These are phyloP conservation scores for Yamadazyma ubonensis DNA, from an alignment of 805 yeast genomes.

Conservation along the genomic window DNA sequence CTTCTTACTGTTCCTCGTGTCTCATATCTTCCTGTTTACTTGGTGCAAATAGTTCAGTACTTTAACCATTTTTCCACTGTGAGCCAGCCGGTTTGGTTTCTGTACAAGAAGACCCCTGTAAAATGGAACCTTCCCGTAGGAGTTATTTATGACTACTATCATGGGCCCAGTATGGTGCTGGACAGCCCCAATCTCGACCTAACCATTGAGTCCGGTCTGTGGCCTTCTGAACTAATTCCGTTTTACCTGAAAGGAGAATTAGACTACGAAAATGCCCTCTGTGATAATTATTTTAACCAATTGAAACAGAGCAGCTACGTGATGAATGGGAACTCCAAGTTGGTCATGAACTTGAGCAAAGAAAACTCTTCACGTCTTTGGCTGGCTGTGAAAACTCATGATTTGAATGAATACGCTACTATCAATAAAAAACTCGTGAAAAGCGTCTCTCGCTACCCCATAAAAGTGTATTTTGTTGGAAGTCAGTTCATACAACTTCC, in stretches of 20 bases:
- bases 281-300: conserved; percentile 67
- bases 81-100: conserved; percentile 56
- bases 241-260: conserved; percentile 8
- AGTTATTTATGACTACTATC: conserved; percentile 52
- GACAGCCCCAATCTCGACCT: conserved; percentile 1
- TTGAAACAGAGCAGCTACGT: conserved; percentile 81
- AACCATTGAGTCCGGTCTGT: conserved; percentile 36
- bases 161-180: conserved; percentile 2
- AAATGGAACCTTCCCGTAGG: conserved; percentile 82
- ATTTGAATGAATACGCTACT: conserved; percentile 24
- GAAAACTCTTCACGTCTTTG: conserved; percentile 59
- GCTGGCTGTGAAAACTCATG: conserved; percentile 45
- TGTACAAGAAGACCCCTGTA: conserved; percentile 59
- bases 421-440: conserved; percentile 26
- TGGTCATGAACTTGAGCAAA: conserved; percentile 74
- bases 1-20: conserved; percentile 35
- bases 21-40: conserved; percentile 50
- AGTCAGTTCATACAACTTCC: conserved; percentile 32
- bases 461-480: conserved; percentile 46
- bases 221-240: conserved; percentile 25
- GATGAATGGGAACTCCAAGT: conserved; percentile 72
- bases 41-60: conserved; percentile 35
- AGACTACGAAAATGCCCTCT: conserved; percentile 33
- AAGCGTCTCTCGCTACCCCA: conserved; percentile 43
- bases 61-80: conserved; percentile 30